Percentiles rank a stretch among this genome's conserved stretches.
phyloP scores from a whole-genome alignment of 2,329 filamentous ascomycete species.

The Dendrostoma leiphaemia region DNA sequence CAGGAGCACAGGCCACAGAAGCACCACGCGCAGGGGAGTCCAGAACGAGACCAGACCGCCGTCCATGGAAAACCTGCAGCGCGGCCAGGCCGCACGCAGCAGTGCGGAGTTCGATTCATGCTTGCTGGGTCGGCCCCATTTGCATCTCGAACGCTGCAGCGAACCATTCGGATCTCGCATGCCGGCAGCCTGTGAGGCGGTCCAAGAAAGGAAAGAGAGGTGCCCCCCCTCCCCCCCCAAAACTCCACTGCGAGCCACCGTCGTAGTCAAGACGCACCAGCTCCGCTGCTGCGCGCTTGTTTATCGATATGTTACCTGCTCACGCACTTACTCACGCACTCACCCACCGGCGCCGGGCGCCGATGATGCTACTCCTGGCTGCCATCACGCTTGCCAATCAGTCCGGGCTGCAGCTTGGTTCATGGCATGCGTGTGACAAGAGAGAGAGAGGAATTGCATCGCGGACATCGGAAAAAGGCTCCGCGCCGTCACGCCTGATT shows the following conservation, averaged over 20 bases:
- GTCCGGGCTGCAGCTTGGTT: too few species aligned
- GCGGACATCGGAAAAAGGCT: too few species aligned
- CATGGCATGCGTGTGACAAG: too few species aligned
- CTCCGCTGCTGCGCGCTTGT: not conserved
- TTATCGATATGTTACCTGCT: not conserved
- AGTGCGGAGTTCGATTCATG: not conserved
- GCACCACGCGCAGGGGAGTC: too few species aligned
- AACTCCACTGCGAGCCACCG: not conserved
- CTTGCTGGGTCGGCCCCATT: not conserved
- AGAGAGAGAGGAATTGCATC: too few species aligned
- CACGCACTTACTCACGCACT: too few species aligned
- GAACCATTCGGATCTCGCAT: constrained; percentile 3
- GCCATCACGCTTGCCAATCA: not conserved
- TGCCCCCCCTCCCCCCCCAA: too few species aligned
- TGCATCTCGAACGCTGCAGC: not conserved
- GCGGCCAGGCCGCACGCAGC: not conserved
- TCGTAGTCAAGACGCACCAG: not conserved
- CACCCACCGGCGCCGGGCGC: too few species aligned
- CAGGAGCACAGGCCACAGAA: too few species aligned
- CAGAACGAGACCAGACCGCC: not conserved
- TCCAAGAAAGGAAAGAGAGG: not conserved
- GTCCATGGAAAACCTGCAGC: too few species aligned
- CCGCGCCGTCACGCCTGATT: not conserved
- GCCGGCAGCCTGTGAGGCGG: not conserved
- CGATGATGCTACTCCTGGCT: not conserved